These are phyloP conservation scores for Neurospora sp. DNA, from an alignment of 495 filamentous ascomycete species.

Conservation along the genomic window DNA sequence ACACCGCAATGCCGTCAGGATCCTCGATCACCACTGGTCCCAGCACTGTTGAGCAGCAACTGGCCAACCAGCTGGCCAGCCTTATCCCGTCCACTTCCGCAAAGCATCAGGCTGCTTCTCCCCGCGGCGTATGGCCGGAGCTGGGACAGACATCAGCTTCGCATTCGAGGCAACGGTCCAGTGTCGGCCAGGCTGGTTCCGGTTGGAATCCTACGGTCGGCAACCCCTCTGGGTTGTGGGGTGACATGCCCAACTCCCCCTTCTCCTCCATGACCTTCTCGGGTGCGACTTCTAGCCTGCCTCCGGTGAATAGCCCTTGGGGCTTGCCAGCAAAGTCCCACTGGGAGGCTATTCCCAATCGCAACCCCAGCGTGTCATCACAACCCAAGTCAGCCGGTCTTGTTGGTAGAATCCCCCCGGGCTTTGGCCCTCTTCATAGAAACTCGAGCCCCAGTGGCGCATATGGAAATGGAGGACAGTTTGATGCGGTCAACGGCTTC, in stretches of 20 bases:
- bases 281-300: slow-evolving; percentile 12
- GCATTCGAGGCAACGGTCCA: background rate
- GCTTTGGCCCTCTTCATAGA: background rate
- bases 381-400: background rate
- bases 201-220: slow-evolving; percentile 1
- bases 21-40: background rate
- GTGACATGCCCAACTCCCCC: slow-evolving; percentile 2
- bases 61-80: slow-evolving; percentile 2
- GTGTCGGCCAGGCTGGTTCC: background rate
- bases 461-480: background rate
- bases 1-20: background rate
- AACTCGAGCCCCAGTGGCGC: background rate
- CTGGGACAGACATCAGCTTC: background rate
- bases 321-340: slow-evolving; percentile 9
- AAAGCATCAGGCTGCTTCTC: background rate
- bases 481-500: background rate
- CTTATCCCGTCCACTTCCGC: background rate
- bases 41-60: background rate
- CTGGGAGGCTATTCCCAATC: background rate
- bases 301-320: slow-evolving; percentile 20
- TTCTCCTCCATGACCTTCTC: slow-evolving; percentile 17
- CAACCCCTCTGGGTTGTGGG: background rate
- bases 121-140: slow-evolving; percentile 6
- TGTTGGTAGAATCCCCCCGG: background rate
- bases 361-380: background rate